Conservation (phyloP, 495 filamentous ascomycete genomes). For the Aspergillus sclerotiicarbonarius region DNA sequence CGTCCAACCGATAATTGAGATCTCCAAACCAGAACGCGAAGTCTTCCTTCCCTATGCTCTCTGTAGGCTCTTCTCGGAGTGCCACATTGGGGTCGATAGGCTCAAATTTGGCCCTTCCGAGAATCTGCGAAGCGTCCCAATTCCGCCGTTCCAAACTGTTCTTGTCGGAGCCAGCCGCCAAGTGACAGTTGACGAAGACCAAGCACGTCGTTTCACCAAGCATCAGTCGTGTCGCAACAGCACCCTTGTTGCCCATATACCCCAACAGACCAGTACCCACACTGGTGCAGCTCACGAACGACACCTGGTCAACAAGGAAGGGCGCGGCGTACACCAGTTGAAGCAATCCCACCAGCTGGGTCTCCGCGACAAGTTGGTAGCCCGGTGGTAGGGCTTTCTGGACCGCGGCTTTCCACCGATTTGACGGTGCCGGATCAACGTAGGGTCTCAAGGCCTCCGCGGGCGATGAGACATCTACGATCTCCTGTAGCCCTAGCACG, state of each 20-base stretch:
- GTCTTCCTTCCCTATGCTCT: conserved; percentile 85
- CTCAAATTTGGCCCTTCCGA: conserved; percentile 68
- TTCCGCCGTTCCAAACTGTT: conserved; percentile 76
- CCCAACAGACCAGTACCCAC: conserved; percentile 88
- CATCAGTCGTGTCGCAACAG: conserved; percentile 74
- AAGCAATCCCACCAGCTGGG: conserved; percentile 83
- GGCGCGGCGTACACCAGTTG: conserved; percentile 85
- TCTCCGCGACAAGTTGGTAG: conserved; percentile 71
- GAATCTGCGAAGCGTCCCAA: conserved; percentile 83
- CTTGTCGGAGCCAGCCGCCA: conserved; percentile 81
- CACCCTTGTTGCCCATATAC: conserved; percentile 96
- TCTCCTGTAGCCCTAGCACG: conserved; percentile 85
- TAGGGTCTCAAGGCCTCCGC: conserved; percentile 66
- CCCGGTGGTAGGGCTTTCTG: conserved; percentile 69
- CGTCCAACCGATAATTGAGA: conserved; percentile 90
- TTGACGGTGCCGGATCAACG: conserved; percentile 64
- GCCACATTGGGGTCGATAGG: conserved; percentile 59
- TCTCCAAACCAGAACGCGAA: conserved; percentile 97
- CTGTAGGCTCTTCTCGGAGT: conserved; percentile 47
- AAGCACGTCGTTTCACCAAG: conserved; percentile 87
- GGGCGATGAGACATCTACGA: conserved; percentile 78
- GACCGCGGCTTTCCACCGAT: conserved; percentile 76
- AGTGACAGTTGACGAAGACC: conserved; percentile 86
- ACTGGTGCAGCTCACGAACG: conserved; percentile 70
- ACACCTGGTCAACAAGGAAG: conserved; percentile 64